A percentile compares a stretch with the other conserved stretches of the same genome.
These are phyloP conservation scores for Pelargonium nanum DNA, from an alignment of 345 rosid species.

Conservation along the genomic window DNA sequence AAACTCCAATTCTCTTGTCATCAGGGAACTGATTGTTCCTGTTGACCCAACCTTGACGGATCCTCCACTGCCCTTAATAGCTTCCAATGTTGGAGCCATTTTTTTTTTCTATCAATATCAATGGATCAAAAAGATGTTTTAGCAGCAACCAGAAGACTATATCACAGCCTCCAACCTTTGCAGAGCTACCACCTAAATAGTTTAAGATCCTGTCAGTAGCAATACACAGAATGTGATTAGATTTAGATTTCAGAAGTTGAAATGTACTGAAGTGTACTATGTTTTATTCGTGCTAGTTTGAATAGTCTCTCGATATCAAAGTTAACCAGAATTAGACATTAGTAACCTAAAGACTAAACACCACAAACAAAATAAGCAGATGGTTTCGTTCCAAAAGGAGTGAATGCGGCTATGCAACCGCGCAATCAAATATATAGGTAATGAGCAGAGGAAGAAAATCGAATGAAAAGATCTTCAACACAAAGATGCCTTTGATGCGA, in stretches of 20 bases:
- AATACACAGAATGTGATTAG: not conserved
- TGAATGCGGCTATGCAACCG: too few relatives aligned
- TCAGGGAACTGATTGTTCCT: conserved; percentile 69
- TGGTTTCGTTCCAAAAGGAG: not conserved
- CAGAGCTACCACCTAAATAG: too few relatives aligned
- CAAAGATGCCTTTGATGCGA: not conserved
- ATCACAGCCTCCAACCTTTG: too few relatives aligned
- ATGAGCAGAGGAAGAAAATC: not conserved
- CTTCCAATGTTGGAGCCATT: conserved; percentile 77
- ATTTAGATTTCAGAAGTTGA: not conserved
- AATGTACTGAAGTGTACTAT: too few relatives aligned
- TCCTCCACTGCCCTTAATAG: conserved; percentile 75
- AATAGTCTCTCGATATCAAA: not conserved
- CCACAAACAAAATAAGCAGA: not conserved
- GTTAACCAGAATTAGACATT: too few relatives aligned
- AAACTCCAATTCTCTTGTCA: conserved; percentile 74
- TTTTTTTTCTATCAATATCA: conserved; percentile 11
- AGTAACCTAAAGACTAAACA: not conserved
- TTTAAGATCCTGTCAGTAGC: conserved; percentile 4
- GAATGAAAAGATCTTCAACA: not conserved
- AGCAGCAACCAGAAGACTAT: too few relatives aligned
- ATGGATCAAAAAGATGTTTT: conserved; percentile 3
- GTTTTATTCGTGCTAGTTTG: too few relatives aligned
- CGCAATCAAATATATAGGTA: too few relatives aligned
- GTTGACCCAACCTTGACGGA: conserved; percentile 76